These are phyloP conservation scores for Apiotrichum akiyoshidainum DNA, from an alignment of 1,284 basidiomycete genomes.

Conservation along the genomic window DNA sequence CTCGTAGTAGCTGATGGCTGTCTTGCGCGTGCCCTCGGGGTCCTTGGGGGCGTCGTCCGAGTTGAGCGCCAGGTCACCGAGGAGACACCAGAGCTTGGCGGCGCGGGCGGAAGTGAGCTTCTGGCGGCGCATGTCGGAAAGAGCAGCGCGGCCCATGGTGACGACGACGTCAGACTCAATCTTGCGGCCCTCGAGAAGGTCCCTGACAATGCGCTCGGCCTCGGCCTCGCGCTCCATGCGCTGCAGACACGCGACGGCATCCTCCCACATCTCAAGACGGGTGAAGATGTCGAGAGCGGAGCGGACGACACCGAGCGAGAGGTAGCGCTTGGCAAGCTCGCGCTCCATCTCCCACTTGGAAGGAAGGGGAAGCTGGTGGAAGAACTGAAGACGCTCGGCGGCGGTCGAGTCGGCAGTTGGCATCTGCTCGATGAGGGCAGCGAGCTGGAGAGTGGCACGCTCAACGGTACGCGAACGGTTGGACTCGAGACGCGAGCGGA, in stretches of 20 bases:
- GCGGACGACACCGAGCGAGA: slow-evolving; percentile 76
- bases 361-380: slow-evolving; percentile 74
- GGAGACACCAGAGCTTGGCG: slow-evolving; percentile 91
- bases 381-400: slow-evolving; percentile 70
- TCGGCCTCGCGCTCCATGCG: slow-evolving; percentile 72
- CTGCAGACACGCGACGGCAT: slow-evolving; percentile 80
- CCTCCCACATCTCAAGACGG: slow-evolving; percentile 94
- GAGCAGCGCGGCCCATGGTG: slow-evolving; percentile 58
- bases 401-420: slow-evolving; percentile 65
- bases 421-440: slow-evolving; percentile 92
- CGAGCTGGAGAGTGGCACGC: slow-evolving; percentile 80
- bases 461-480: slow-evolving; percentile 84
- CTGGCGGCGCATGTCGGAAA: slow-evolving; percentile 53
- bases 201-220: slow-evolving; percentile 72
- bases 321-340: slow-evolving; percentile 77
- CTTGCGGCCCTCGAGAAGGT: slow-evolving; percentile 76
- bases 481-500: slow-evolving; percentile 83
- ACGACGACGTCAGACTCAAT: slow-evolving; percentile 73
- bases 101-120: slow-evolving; percentile 67
- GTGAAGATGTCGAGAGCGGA: slow-evolving; percentile 89
- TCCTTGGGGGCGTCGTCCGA: slow-evolving; percentile 33
- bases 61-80: slow-evolving; percentile 82
- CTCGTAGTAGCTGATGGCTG: slow-evolving; percentile 69
- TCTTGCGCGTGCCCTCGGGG: slow-evolving; percentile 37
- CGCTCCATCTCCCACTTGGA: slow-evolving; percentile 86